These are phyloP conservation scores for Tetramitus jugosus DNA, from an alignment of 208 protist genomes.

Conservation along the genomic window DNA sequence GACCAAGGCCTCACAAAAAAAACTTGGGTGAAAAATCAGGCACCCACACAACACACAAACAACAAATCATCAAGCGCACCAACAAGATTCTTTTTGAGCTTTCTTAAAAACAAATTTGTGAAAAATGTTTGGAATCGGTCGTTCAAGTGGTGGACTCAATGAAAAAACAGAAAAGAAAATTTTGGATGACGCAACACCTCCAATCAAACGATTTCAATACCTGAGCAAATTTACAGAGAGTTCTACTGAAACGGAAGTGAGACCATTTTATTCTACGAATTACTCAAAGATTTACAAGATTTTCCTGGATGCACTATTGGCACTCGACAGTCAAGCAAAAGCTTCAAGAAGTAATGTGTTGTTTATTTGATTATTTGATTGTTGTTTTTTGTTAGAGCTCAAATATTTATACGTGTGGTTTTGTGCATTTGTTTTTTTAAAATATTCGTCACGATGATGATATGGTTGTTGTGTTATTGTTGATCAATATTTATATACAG, in stretches of 20 bases:
- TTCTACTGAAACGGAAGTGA: not conserved
- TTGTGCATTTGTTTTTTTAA: not conserved
- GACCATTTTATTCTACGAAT: conserved; percentile 1
- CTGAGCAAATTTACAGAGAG: not conserved
- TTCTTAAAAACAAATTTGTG: too few species aligned
- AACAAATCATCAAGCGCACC: too few species aligned
- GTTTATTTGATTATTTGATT: not conserved
- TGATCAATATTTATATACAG: not conserved
- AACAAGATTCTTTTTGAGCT: too few species aligned
- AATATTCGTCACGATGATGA: too few species aligned
- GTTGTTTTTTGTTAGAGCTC: not conserved
- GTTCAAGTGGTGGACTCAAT: not conserved
- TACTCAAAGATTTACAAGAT: conserved; percentile 3
- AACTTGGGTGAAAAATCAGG: too few species aligned
- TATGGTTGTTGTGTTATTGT: not conserved
- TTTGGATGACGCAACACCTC: not conserved
- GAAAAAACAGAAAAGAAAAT: conserved; percentile 6
- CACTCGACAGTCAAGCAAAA: not conserved
- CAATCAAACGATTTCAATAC: conserved; percentile 1
- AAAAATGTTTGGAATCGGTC: too few species aligned
- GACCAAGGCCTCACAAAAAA: too few species aligned
- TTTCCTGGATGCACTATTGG: not conserved
- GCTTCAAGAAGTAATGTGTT: not conserved
- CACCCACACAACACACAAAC: too few species aligned
- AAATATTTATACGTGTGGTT: not conserved